A percentile compares a stretch with the other conserved stretches of the same genome.
These are phyloP conservation scores for Spathaspora sp. DNA, from an alignment of 805 yeast species.

Conservation along the genomic window DNA sequence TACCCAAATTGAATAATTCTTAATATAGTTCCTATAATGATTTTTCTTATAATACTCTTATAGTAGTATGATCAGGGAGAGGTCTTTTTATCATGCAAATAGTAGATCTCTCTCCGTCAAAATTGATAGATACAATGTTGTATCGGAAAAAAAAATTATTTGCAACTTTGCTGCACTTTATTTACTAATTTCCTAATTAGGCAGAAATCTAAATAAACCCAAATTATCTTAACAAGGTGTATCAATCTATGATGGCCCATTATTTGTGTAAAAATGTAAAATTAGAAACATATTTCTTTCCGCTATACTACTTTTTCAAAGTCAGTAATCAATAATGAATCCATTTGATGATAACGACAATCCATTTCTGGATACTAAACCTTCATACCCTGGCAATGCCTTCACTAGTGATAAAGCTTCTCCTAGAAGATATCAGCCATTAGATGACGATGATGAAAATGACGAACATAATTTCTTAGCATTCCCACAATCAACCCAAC, in stretches of 20 bases:
- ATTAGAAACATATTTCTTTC: background rate
- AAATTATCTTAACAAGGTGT: too few relatives aligned
- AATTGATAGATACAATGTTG: background rate
- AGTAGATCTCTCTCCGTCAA: background rate
- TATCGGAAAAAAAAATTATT: background rate
- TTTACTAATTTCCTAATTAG: slow-evolving; percentile 14
- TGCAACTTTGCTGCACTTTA: background rate
- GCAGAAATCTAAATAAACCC: slow-evolving; percentile 13
- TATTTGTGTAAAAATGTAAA: background rate
- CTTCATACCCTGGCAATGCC: slow-evolving; percentile 35
- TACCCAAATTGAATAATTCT: background rate
- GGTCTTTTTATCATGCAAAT: too few relatives aligned
- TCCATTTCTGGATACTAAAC: slow-evolving; percentile 32
- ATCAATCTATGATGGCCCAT: background rate
- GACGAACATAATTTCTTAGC: slow-evolving; percentile 21
- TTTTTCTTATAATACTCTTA: too few relatives aligned
- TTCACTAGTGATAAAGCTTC: slow-evolving; percentile 35
- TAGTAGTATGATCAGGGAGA: too few relatives aligned
- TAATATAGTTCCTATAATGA: too few relatives aligned
- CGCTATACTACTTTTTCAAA: background rate
- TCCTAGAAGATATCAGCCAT: slow-evolving; percentile 30
- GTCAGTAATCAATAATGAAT: slow-evolving; percentile 16
- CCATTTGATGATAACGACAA: slow-evolving; percentile 33
- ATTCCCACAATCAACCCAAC: slow-evolving; percentile 26
- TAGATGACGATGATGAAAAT: slow-evolving; percentile 20